Base-by-base conservation (phyloP, 768 basidiomycete species). In the Tylopilus sp. region DNA sequence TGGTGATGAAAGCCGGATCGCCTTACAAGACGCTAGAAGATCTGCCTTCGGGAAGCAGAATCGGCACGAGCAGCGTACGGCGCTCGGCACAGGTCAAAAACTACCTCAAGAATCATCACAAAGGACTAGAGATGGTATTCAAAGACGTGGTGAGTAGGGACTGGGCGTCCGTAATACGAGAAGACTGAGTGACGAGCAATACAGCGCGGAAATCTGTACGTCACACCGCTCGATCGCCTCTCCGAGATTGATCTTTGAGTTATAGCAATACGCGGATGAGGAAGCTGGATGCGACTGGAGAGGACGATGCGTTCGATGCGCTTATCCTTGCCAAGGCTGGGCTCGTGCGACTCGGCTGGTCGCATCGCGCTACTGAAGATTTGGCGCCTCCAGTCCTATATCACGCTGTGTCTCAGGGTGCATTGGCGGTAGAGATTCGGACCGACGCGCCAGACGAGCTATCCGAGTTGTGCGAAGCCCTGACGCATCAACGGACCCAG, bases 11-110 rank as follows among this genome's bases (percentile, higher is more conserved):
- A 74, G 72, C 79, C 48, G 94, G 88, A 5, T 68, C 77, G 56
- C 58, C 65, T 22, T 95, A 87, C 78, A 88, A 78, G 66, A 78
- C 66, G 1, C 71, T 99, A 44, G 86, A 85, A 29, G 95, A 98
- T 29, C 65, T 98, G 37, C 94, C 96, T 2, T 79, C 80, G 13
- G 94, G 93, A 11, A 88, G 86, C 61, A 87, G 95, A 10, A 84
- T 99, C n/a, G 97, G 97, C 14, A 98, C 97, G 40, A 92, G 92
- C 62, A 94, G 91, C 70, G 92, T 99, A 29, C 79, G 97, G 46
- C 74, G 97, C 54, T 86, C 96, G 26, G 96, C 97, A 8, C 95
- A 98, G 69, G 68, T 98, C 55, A 86, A 85, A 71, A 78, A 88
- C 59, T 79, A 75, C 50, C 95, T 82, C 71, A 90, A 91, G 0